Evolutionary conservation across 106 monocot genomes (phyloP), one percentile per base, ranked within the genome.

Genomic region (Narthecium ossifragum): DNA sequence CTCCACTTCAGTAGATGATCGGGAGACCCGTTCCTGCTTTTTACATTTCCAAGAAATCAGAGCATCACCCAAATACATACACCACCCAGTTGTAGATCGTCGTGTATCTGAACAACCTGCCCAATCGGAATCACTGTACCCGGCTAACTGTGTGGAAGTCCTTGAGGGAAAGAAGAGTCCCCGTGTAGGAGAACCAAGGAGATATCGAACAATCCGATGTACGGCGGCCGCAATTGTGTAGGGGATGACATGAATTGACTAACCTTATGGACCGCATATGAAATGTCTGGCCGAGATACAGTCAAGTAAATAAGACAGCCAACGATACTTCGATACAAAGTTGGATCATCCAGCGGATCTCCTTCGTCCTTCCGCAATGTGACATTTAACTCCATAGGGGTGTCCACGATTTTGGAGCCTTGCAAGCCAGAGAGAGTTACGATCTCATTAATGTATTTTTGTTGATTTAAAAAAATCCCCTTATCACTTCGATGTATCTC

Each of bases 81-180:
- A 21, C n/a, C n/a, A 62, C 13, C 43, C 45, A 20, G 0, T 21
- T 5, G 6, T 37, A 0, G 62, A 68, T 20, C 28, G 0, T 0
- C 12, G 6, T 24, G 27, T 31, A 26, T 38, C 29, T 10, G 8
- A 1, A 32, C 46, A 0, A 6, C 32, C 15, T 14, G 55, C 55
- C 70, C 23, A 71, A 12, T 34, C 41, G 3, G 62, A 29, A 47
- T 71, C 62, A 27, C 21, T 25, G 12, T 36, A 69, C 0, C 51
- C 32, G 13, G 6, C 13, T n/a, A n/a, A n/a, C n/a, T n/a, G n/a
- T n/a, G n/a, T n/a, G n/a, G n/a, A n/a, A n/a, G n/a, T n/a, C n/a
- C n/a, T n/a, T n/a, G n/a, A n/a, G n/a, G n/a, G 15, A 49, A 26
- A 1, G 1, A 12, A 29, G 25, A 24, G 31, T 5, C 43, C 0